Evolutionary conservation across 2,329 filamentous ascomycete species (phyloP), one percentile per base, ranked within the genome.

Genomic region (Keithomyces neogunnii): DNA sequence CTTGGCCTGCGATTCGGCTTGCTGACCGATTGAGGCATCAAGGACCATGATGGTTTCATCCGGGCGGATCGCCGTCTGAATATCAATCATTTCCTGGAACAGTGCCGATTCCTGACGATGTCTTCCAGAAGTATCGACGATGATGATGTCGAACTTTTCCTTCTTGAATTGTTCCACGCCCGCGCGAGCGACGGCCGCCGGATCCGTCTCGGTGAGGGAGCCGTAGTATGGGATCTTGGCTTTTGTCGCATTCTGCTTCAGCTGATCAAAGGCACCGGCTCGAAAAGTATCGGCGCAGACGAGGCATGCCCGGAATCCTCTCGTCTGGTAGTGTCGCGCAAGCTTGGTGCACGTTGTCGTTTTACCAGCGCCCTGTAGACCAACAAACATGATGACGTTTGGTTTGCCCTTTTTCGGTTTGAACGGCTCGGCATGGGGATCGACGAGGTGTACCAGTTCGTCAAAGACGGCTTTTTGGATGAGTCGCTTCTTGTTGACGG

Each of bases 311-410:
- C 89, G 89, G 78, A 97, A 95, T 1, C 93, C 93, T 56, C 93
- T 78, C 8, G 88, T 89, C 68, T 95, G 88, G 71, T 99, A 99
- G 77, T 95, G 92, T 53, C 91, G 77, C 19, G 93, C 93, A 56
- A 99, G 77, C 72, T 99, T 99, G 40, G 93, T 99, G 78, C 93
- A 97, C 10, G 92, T 95, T 1, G 93, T 99, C 29, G 93, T 99
- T 72, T 99, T 99, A 69, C 93, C 93, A 4, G 92, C 89, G 76
- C 93, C 93, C 71, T 99, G 93, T 47, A 99, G 78, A 73, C 93
- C 93, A 56, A 99, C 93, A 68, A 99, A 97, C 93, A 99, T 99
- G 70, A 99, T 96, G 65, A 99, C 88, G 69, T 96, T 99, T 56
- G 86, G 78, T 68, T 90, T 93, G 58, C 91, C 90, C 73, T 97